Evolutionary conservation across 257 asterid genomes (phyloP).

Genomic region (Solanum appendiculatum): DNA sequence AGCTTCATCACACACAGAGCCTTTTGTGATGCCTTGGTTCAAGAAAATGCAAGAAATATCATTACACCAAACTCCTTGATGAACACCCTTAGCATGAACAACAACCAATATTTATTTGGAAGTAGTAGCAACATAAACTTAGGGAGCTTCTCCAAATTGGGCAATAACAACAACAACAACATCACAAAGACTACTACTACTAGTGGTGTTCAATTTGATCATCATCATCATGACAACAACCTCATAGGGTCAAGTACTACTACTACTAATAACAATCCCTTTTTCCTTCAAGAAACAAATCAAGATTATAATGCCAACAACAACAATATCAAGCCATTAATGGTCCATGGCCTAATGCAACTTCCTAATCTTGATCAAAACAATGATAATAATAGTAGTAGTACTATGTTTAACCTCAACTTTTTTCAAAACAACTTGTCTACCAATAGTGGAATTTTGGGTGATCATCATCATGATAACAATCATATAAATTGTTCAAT

Average conservation of each 20-base stretch:
- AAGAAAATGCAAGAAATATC: conserved; percentile 50
- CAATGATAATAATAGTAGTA: not conserved
- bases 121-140: conserved; percentile 8
- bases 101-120: conserved; percentile 18
- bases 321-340: conserved; percentile 12
- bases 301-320: conserved; percentile 16
- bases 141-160: conserved; percentile 31
- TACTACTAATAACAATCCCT: not conserved
- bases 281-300: conserved; percentile 17
- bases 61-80: conserved; percentile 24
- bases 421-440: conserved; percentile 32
- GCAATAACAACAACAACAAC: not conserved
- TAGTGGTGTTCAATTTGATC: conserved; percentile 13
- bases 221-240: conserved; percentile 10
- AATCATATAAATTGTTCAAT: conserved; percentile 28
- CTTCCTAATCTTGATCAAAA: conserved; percentile 43
- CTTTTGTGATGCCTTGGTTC: conserved; percentile 79
- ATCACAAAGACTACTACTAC: conserved; percentile 20
- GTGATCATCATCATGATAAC: conserved; percentile 14
- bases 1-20: conserved; percentile 86
- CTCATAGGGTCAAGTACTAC: conserved; percentile 9
- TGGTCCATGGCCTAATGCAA: conserved; percentile 48
- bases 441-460: conserved; percentile 1
- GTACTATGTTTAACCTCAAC: conserved; percentile 38
- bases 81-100: conserved; percentile 28